Conservation (phyloP, 2,329 filamentous ascomycete genomes). For the Sclerotinia spermophila region DNA sequence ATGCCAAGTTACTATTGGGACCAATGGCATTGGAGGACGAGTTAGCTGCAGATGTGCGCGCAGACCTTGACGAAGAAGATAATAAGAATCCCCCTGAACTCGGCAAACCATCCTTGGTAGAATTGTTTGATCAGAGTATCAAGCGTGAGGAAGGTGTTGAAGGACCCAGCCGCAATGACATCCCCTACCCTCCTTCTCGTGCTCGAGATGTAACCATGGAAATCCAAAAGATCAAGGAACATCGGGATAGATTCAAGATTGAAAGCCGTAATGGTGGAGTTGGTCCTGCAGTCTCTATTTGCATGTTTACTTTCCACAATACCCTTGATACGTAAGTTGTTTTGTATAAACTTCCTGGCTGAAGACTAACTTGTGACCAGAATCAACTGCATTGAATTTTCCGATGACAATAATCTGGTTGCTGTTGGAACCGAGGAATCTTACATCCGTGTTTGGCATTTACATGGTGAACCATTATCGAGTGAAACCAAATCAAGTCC, state of each 20-base stretch:
- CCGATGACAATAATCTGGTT: constrained; percentile 80
- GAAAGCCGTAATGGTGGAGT: constrained; percentile 79
- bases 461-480: constrained; percentile 78
- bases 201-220: constrained; percentile 91
- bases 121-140: constrained; percentile 82
- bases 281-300: constrained; percentile 79
- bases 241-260: constrained; percentile 86
- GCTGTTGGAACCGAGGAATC: constrained; percentile 90
- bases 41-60: constrained; percentile 78
- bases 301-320: constrained; percentile 99
- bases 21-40: constrained; percentile 80
- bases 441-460: constrained; percentile 90
- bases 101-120: constrained; percentile 71
- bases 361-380: constrained; percentile 43
- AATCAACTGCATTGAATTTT: constrained; percentile 92
- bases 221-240: constrained; percentile 89
- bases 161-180: constrained; percentile 69
- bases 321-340: constrained; percentile 74
- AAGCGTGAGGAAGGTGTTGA: constrained; percentile 90
- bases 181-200: constrained; percentile 83
- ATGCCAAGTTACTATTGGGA: constrained; percentile 66
- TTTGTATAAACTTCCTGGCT: neutral
- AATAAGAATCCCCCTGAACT: constrained; percentile 65
- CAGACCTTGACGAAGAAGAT: constrained; percentile 84
- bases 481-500: constrained; percentile 60